phyloP scores from a whole-genome alignment of 2,329 filamentous ascomycete genomes.

The Exophiala mesophila region DNA sequence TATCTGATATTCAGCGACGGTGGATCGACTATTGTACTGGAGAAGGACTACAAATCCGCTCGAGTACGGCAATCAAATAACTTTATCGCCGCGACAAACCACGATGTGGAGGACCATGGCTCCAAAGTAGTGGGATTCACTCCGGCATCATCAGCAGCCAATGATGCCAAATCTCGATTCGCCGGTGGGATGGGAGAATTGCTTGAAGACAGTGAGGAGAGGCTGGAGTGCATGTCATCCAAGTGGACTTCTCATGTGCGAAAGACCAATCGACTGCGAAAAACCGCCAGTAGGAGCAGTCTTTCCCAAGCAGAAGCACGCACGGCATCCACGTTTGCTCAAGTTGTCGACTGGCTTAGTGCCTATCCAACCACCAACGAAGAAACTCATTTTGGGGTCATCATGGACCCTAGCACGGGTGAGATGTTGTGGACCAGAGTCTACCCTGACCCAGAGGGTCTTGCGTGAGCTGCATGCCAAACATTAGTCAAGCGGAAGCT shows the following conservation, averaged over 20 bases:
- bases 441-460: slow-evolving; percentile 25
- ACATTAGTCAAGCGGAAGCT: no score
- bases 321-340: slow-evolving; percentile 30
- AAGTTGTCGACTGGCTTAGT: slow-evolving; percentile 47
- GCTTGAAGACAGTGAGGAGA: slow-evolving; percentile 19
- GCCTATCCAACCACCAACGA: slow-evolving; percentile 53
- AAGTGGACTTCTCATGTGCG: slow-evolving; percentile 17
- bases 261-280: slow-evolving; percentile 9
- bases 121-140: slow-evolving; percentile 21
- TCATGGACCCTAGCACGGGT: slow-evolving; percentile 53
- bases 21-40: slow-evolving; percentile 44
- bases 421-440: slow-evolving; percentile 43
- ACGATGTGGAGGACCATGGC: slow-evolving; percentile 39
- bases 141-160: slow-evolving; percentile 9
- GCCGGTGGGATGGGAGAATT: slow-evolving; percentile 22
- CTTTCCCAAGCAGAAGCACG: slow-evolving; percentile 18
- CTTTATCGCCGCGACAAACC: slow-evolving; percentile 56
- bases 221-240: slow-evolving; percentile 17
- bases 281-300: slow-evolving; percentile 2
- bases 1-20: slow-evolving; percentile 55
- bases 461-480: no score
- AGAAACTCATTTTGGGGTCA: slow-evolving; percentile 52
- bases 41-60: slow-evolving; percentile 51
- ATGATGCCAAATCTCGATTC: slow-evolving; percentile 1
- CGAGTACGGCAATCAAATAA: slow-evolving; percentile 40